Base-by-base conservation (phyloP, 2,329 filamentous ascomycete species). In the Pezicula carpinea region DNA sequence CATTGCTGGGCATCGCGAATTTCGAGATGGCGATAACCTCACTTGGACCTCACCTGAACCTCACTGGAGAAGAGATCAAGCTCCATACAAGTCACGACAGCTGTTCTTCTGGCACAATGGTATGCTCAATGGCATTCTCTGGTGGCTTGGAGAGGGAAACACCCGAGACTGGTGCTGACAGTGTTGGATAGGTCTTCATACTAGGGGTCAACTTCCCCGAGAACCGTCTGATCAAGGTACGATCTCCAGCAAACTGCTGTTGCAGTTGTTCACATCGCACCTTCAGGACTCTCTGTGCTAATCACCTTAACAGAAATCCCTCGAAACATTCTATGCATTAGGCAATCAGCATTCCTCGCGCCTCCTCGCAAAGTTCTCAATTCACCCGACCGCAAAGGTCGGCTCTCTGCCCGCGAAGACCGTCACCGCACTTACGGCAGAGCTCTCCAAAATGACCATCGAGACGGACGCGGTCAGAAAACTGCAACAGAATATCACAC, bases 381-480 rank as follows among this genome's bases (percentile, higher is more conserved):
- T 99, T 64, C 88, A 96, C 71, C 84, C 89, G 23, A 84, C 80
- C 48, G 87, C 88, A 55, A 87, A 83, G 62, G 75, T 97, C 57
- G 87, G 87, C 64, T 76, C 81, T 6, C 71, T 99, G 17, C 76
- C 81, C 38, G 81, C 84, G 50, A 83, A 86, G 65, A 91, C 89
- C 51, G 73, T 96, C 57, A 84, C 89, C 44, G 85, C 87, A 44
- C 75, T 99, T 51, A 93, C 87, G 18, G 86, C 86, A 43, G 89
- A 95, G 62, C 75, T 99, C 34, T 88, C 89, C 14, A 84, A 83
- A 46, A 91, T 99, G 89, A 95, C 87, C 50, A 89, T 97, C 60
- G 93, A 96, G 68, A 95, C 87, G 66, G 91, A 97, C 61, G 76
- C 95, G 54, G 76, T 82, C 61, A 80, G 86, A 63, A 72, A 88